Evolutionary conservation across 1,139 yeast genomes (phyloP).

Genomic region (Yarrowia galli): DNA sequence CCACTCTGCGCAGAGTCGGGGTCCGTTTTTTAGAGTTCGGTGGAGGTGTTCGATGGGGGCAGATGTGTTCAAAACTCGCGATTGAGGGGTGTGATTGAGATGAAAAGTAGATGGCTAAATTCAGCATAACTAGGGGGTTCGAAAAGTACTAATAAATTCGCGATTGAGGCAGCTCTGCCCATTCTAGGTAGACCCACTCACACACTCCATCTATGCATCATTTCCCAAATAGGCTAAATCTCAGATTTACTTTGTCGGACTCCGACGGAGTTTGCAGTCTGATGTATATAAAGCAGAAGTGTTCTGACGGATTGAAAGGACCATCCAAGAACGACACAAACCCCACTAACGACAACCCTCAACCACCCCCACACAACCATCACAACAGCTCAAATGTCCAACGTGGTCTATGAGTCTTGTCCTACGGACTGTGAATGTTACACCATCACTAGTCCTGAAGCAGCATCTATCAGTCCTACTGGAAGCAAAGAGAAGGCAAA

Average conservation of each 20-base stretch:
- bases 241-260: constrained; percentile 35
- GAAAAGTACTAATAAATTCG: too few relatives aligned
- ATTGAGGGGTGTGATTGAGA: neutral
- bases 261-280: neutral
- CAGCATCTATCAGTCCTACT: neutral
- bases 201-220: neutral
- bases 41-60: neutral
- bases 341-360: neutral
- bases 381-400: neutral
- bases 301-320: neutral
- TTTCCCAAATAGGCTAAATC: constrained; percentile 12
- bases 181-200: too few relatives aligned
- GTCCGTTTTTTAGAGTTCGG: neutral
- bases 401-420: neutral
- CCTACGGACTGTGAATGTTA: constrained; percentile 27
- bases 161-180: too few relatives aligned
- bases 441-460: constrained; percentile 1
- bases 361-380: neutral
- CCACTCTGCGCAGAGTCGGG: constrained; percentile 8
- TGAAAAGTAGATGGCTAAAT: neutral
- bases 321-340: neutral
- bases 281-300: neutral
- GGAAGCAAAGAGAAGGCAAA: neutral
- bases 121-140: too few relatives aligned
- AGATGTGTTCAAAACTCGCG: too few relatives aligned